Base-by-base conservation (phyloP, 164 flowering plant genomes). In the Protea cynaroides region DNA sequence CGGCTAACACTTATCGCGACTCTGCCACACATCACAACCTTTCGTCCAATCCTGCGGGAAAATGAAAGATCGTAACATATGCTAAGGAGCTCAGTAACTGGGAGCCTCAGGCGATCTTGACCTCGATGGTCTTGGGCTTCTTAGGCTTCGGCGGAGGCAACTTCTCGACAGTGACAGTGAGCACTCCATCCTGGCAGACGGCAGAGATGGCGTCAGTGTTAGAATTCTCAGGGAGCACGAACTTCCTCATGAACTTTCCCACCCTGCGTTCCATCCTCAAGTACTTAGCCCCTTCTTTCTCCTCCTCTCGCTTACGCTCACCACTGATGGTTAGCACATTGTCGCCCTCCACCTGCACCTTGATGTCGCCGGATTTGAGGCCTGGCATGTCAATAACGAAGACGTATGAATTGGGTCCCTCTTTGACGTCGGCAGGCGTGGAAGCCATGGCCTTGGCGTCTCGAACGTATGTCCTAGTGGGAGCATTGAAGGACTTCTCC, bases 321-420 rank as follows among this genome's bases (percentile, higher is more conserved):
- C 71, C 74, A 38, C 64, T 63, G 19, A 74, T 52, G 23, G 47
- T 36, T 14, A 74, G 65, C 63, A 65, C 63, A 40, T 65, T 69
- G 53, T 69, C 69, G 19, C 72, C 76, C 62, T 72, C 81, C 29
- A 78, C 70, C 57, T 67, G 74, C 19, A 78, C 76, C 67, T 74
- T 74, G 57, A 78, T 67, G 51, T 72, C 76, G 0, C 65, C 69
- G 7, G 69, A 63, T 55, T 74, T 78, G 47, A 75, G 21, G 18
- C 77, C 80, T 4, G 80, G 80, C 77, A 74, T 74, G 75, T 77
- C 77, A 64, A 77, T 44, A 22, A 77, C 22, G 73, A 71, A 74
- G 19, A 59, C 74, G 55, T 70, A 76, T 0, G 71, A 58, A 40
- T 61, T 62, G 7, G 74, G 76, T 43, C 49, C 64, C 67, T 71